phyloP scores from a whole-genome alignment of 805 yeast species.

The Metschnikowia lochheadii region DNA sequence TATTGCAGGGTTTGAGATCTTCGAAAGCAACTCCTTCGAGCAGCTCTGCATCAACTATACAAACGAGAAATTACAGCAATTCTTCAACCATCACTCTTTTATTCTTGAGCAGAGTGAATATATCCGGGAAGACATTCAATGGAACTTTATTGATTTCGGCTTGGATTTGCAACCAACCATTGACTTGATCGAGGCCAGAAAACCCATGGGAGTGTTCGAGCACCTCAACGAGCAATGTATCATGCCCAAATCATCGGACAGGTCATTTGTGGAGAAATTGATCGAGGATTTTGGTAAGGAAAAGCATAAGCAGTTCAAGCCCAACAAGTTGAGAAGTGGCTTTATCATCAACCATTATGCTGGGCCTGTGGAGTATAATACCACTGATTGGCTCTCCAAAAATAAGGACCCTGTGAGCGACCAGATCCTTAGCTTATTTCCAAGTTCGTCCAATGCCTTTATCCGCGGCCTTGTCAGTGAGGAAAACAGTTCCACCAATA shows the following conservation, averaged over 20 bases:
- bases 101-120: conserved; percentile 60
- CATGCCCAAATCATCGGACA: conserved; percentile 85
- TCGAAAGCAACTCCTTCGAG: conserved; percentile 54
- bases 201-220: conserved; percentile 78
- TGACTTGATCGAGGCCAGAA: conserved; percentile 74
- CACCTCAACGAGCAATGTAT: conserved; percentile 92
- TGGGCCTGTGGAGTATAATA: conserved; percentile 89
- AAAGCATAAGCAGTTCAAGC: conserved; percentile 51
- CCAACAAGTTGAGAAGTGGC: conserved; percentile 71
- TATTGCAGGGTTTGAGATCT: conserved; percentile 61
- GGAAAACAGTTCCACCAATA: conserved; percentile 15
- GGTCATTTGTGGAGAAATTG: conserved; percentile 76
- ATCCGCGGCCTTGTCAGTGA: conserved; percentile 51
- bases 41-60: conserved; percentile 60
- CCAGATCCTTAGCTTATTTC: conserved; percentile 57
- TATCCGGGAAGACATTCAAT: conserved; percentile 53
- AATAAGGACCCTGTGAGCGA: conserved; percentile 92
- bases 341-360: conserved; percentile 91
- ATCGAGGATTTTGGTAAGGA: conserved; percentile 56
- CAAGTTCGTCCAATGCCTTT: conserved; percentile 53
- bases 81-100: conserved; percentile 59
- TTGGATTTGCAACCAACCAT: conserved; percentile 92
- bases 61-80: conserved; percentile 57
- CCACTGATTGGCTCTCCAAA: conserved; percentile 90
- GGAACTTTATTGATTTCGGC: conserved; percentile 88